Evolutionary conservation across 2,329 filamentous ascomycete species (phyloP), one percentile per base, ranked within the genome.

Genomic region (Neurospora crassa): DNA sequence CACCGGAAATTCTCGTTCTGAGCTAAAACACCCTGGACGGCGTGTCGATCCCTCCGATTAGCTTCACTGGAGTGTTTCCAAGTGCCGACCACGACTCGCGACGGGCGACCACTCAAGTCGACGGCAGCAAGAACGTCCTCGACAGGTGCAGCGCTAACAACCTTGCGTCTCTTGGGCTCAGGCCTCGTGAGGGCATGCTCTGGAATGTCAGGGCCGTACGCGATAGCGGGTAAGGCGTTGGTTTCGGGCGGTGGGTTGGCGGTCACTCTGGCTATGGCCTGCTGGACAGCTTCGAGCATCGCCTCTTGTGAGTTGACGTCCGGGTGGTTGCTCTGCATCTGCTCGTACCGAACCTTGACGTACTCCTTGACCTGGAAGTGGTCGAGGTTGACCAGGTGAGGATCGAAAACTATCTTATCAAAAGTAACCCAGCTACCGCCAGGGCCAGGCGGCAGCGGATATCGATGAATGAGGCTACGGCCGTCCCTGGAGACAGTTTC

Each of bases 401-500:
- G 78, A 2, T 86, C 84, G 75, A 90, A 90, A 29, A 88, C 84
- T 40, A 90, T 83, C 24, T 86, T 82, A 71, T 89, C 86, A 74
- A 90, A 90, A 0, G 87, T 89, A 34, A 90, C 87, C 88, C 88
- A 90, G 77, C 87, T 89, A 70, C 87, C 88, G 29, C 88, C 88
- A 1, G 87, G 86, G 0, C 87, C 88, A 2, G 86, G 84, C 1
- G 87, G 88, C 4, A 88, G 76, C 41, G 86, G 80, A 76, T 83
- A 83, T 40, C 82, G 80, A 53, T 81, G 77, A 6, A 83, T 80
- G 40, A 89, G 80, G 2, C 80, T 76, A 12, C 85, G 82, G 14
- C 86, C 86, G 2, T 79, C 76, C 29, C 84, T 83, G 67, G 84
- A 87, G 68, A 81, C 80, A 0, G 81, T 80, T 75, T 88, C 85